Conservation (phyloP, 148 eudicot species). For the Dysphania ambrosioides region DNA sequence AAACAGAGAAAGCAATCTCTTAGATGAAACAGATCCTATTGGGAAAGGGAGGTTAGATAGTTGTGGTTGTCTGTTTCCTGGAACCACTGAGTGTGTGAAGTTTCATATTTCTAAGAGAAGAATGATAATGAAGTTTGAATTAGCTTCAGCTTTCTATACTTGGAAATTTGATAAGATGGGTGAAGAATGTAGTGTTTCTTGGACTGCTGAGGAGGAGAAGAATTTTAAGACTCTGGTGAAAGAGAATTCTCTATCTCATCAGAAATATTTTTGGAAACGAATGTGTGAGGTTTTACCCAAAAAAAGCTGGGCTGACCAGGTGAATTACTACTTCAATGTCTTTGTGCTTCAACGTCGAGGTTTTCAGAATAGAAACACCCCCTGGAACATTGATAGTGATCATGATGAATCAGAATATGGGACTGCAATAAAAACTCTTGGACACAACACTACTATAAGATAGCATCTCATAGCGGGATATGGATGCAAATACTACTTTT, state of each 20-base stretch:
- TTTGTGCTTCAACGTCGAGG: conserved; percentile 62
- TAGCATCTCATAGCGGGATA: neutral
- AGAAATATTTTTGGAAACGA: conserved; percentile 55
- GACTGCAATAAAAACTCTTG: conserved; percentile 25
- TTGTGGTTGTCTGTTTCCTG: conserved; percentile 60
- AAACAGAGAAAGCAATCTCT: conserved; percentile 18
- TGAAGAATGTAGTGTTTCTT: conserved; percentile 57
- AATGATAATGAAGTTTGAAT: conserved; percentile 50
- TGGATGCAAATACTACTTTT: neutral
- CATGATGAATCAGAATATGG: conserved; percentile 67
- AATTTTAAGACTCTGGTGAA: conserved; percentile 43
- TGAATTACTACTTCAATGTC: conserved; percentile 80
- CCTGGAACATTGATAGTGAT: conserved; percentile 59
- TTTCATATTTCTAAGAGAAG: conserved; percentile 62
- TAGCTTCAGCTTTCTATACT: conserved; percentile 55
- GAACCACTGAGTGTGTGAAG: conserved; percentile 58
- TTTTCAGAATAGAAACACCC: conserved; percentile 57
- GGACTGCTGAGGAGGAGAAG: conserved; percentile 64
- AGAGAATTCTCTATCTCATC: conserved; percentile 50
- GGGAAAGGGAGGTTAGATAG: conserved; percentile 62
- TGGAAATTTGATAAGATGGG: conserved; percentile 81
- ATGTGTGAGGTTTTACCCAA: conserved; percentile 40
- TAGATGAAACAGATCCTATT: conserved; percentile 54
- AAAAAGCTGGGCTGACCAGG: conserved; percentile 55
- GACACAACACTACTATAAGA: conserved; percentile 23